phyloP scores from a whole-genome alignment of 257 asterid species.

The Nicotiana tabacum region DNA sequence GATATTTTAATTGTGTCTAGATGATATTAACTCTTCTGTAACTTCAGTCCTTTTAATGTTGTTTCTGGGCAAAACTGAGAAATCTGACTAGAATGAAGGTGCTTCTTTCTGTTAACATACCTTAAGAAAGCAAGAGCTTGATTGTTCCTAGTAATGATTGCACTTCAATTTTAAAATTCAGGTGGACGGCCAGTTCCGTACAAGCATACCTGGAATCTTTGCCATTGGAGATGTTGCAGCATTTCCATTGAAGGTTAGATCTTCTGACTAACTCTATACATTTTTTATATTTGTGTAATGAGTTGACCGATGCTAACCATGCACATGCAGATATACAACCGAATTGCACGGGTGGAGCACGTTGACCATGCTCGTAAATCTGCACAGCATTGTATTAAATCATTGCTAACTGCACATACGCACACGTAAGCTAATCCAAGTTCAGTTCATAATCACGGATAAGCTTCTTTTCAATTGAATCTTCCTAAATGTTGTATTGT shows the following conservation, averaged over 20 bases:
- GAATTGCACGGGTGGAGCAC: conserved; percentile 85
- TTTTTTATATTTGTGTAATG: not conserved
- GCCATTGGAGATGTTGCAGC: conserved; percentile 98
- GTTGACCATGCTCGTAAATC: conserved; percentile 98
- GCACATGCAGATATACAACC: conserved; percentile 74
- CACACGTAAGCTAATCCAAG: conserved; percentile 42
- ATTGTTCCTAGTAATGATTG: not conserved
- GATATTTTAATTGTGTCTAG: not conserved
- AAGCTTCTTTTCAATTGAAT: conserved; percentile 7
- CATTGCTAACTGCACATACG: conserved; percentile 74
- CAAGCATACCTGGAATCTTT: conserved; percentile 78
- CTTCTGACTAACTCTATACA: conserved; percentile 7
- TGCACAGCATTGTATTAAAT: conserved; percentile 80
- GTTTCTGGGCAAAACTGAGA: not conserved
- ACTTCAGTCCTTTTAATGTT: not conserved
- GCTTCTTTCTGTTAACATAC: not conserved
- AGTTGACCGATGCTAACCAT: not conserved
- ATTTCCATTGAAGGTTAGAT: conserved; percentile 78
- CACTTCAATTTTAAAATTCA: conserved; percentile 28
- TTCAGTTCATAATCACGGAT: conserved; percentile 3
- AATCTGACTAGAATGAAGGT: not conserved
- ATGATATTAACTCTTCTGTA: not conserved
- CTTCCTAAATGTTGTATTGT: not conserved
- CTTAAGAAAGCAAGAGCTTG: not conserved
- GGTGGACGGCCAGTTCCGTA: conserved; percentile 93